Base-by-base conservation (phyloP, 2,329 filamentous ascomycete species). In the Paraphaeosphaeria minitans region DNA sequence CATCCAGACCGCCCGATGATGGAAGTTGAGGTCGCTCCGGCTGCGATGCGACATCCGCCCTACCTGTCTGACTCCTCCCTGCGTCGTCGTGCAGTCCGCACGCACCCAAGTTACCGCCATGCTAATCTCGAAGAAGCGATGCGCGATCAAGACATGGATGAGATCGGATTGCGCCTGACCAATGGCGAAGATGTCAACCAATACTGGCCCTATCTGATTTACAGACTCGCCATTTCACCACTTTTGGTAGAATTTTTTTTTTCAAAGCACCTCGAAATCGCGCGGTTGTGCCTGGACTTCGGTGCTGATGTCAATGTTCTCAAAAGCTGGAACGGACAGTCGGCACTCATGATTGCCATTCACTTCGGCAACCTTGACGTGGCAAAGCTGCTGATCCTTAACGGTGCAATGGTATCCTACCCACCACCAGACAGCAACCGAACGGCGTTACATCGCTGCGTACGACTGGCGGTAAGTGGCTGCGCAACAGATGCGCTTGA, bases 241-340 rank as follows among this genome's bases (percentile, higher is more conserved):
- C 35, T 46, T 24, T 35, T 54, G 7, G 22, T 37, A 9, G 43
- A 47, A 14, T 56, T 55, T 0, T 27, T 37, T 10, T 56, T 55
- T 0, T 27, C 42, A 10, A 61, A 54, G 21, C 58, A 53, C 1
- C 49, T 66, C n/a, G 60, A 66, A 37, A 55, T 66, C 14, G 64
- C 64, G 27, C 59, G 55, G 4, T 53, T 66, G 13, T 66, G 58
- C 39, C 58, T 66, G 46, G 58, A 65, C 24, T 61, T 60, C 41
- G 64, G 62, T 33, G 64, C 64, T 19, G 64, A 66, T 27, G 60
- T 65, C 12, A 63, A 66, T 41, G 58, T 58, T 5, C 41, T 62
- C 10, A 62, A 66, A 39, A 62, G 60, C 12, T 66, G 64, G 64
- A 66, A 66, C 49, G 64, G 63, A 27, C 62, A 66, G 48, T 62